Base-by-base conservation (phyloP, 129 eudicot species). In the Helianthus tuberosus region DNA sequence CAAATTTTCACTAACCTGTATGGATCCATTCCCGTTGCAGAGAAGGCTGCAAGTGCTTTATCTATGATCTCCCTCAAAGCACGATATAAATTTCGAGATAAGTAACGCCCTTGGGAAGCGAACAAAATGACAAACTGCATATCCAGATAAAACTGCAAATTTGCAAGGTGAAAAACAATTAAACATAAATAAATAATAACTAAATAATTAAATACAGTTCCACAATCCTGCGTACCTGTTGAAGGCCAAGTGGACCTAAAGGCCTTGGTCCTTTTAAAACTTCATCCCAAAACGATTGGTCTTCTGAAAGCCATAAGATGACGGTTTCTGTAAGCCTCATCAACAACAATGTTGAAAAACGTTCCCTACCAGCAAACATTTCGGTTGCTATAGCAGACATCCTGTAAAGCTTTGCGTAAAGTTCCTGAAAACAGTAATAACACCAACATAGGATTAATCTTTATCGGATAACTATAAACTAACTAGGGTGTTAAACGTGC, bases 321-420 rank as follows among this genome's bases (percentile, higher is more conserved):
- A 94, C 96, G 9, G 99, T 94, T 71, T 94, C 99, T 41, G 97
- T 91, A 49, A 94, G 96, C 87, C 91, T 88, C 99, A 91, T 94
- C 23, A 94, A 76, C 58, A 94, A 77, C 88, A 94, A 71, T 41
- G 96, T 88, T 11, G 97, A 93, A 78, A 94, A 94, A 69, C 99
- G 93, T 75, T 94, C 99, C 77, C 96, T 85, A n/a, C 99, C 99
- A 46, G 84, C 85, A 76, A 94, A 91, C 99, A 91, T 94, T 69
- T 94, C 97, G 38, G 97, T 87, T 64, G 96, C 96, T 76, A 94
- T 83, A 46, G 82, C 82, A 70, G 99, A 93, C 96, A 94, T 87
- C 75, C 97, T 85, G 82, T 85, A 86, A 71, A 94, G 85, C 69
- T 94, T 94, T 8, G 86, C 85, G 83, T 76, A 94, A 36, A 94